Base-by-base conservation (phyloP, 2,329 filamentous ascomycete species). In the Fusarium oxysporum region DNA sequence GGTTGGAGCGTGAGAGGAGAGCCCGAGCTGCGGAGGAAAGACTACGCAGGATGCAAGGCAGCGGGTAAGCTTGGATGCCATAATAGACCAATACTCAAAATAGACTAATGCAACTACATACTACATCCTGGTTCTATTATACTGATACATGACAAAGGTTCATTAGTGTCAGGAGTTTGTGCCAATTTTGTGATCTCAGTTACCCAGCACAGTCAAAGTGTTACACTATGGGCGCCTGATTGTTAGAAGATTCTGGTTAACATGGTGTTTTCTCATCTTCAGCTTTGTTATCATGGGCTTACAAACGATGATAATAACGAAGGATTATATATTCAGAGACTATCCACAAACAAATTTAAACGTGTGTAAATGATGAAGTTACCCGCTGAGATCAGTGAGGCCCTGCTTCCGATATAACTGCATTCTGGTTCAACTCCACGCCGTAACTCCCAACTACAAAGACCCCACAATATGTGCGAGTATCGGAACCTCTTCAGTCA, bases 21-120 rank as follows among this genome's bases (percentile, higher is more conserved):
- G 96, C 96, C 8, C 90, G 96, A 77, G 96, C 96, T 13, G 96
- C 95, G 0, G 96, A 98, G 83, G 95, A 96, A 84, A 90, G 96
- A 79, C 87, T 98, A 67, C 91, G 88, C 82, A 87, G 88, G 77
- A 86, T 94, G 88, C 75, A 77, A 41, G 61, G 62, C 6, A 72
- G 76, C 11, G 57, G 63, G 23, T 81, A 56, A 77, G n/a, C 12
- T 30, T 28, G 11, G 21, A 9, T 13, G 17, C 9, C 16, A 21
- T 12, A 19, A 37, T 53, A 38, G 38, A 68, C 13, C 16, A 68
- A n/a, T 7, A 37, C 19, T 43, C 16, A 11, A 37, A 32, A 50
- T 66, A 66, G 37, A 65, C 11, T 25, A 58, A 53, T 38, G 2
- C 2, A 14, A 17, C 17, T 21, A 17, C 23, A 54, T 8, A 13